These are phyloP conservation scores for Endoconidiophora polonica DNA, from an alignment of 2,329 filamentous ascomycete species.

Conservation along the genomic window DNA sequence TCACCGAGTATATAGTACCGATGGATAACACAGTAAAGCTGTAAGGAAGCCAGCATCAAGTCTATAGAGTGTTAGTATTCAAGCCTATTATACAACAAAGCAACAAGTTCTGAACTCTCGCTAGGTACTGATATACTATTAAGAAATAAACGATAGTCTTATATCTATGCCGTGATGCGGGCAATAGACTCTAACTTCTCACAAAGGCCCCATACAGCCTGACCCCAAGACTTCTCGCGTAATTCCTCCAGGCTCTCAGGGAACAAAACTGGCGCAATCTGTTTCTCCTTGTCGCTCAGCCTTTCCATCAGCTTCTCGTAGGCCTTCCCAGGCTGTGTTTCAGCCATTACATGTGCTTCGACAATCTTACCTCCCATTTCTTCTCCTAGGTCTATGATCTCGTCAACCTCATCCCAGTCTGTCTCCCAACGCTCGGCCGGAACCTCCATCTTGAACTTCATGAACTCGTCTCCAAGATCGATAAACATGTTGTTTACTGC, in stretches of 20 bases:
- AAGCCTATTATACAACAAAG: too few species aligned
- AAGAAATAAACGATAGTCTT: not conserved
- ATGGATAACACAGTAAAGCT: too few species aligned
- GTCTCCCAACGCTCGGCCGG: slow-evolving; percentile 4
- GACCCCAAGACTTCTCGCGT: slow-evolving; percentile 12
- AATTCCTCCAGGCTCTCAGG: slow-evolving; percentile 10
- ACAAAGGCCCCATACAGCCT: slow-evolving; percentile 12
- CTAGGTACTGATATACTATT: too few species aligned
- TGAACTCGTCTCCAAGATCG: slow-evolving; percentile 4
- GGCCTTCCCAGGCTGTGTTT: slow-evolving; percentile 8
- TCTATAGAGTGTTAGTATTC: too few species aligned
- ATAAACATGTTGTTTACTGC: slow-evolving; percentile 8
- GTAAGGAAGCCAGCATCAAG: too few species aligned
- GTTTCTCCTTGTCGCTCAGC: slow-evolving; percentile 9
- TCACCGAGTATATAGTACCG: not conserved
- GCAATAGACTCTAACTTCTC: slow-evolving; percentile 8
- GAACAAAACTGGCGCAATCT: slow-evolving; percentile 11
- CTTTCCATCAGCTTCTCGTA: slow-evolving; percentile 6
- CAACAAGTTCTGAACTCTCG: too few species aligned
- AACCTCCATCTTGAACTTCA: not conserved
- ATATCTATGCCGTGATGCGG: slow-evolving; percentile 4
- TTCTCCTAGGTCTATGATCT: slow-evolving; percentile 11
- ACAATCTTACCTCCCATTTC: slow-evolving; percentile 11
- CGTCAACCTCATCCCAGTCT: slow-evolving; percentile 12
- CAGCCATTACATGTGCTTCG: slow-evolving; percentile 9